Percentiles rank a stretch among this genome's conserved stretches.
phyloP scores from a whole-genome alignment of 345 rosid species.

The Eucalyptus cladocalyx region DNA sequence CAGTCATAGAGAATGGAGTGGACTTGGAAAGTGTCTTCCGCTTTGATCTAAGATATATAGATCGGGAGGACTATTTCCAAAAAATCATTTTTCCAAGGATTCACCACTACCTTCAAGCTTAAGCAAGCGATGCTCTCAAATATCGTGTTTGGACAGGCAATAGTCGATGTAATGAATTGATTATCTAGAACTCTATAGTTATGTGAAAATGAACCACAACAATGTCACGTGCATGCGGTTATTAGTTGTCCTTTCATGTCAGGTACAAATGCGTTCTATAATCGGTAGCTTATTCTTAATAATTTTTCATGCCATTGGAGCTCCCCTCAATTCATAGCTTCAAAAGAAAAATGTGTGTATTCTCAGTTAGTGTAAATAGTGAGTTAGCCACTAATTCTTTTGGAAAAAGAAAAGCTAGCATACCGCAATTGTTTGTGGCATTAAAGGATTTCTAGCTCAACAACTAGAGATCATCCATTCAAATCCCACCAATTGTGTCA shows the following conservation, averaged over 20 bases:
- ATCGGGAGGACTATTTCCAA: constrained; percentile 41
- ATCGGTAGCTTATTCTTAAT: not conserved
- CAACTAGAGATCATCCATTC: no score
- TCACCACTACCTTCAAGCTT: not conserved
- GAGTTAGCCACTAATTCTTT: not conserved
- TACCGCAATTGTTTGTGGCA: no score
- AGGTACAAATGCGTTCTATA: not conserved
- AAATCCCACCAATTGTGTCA: no score
- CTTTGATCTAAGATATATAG: constrained; percentile 32
- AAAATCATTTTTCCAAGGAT: constrained; percentile 30
- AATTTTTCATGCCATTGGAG: not conserved
- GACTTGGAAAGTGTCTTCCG: constrained; percentile 5
- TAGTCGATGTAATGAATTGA: not conserved
- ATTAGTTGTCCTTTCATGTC: not conserved
- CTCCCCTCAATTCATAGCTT: no score
- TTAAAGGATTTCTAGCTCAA: no score
- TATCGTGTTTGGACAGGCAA: not conserved
- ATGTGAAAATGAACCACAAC: not conserved
- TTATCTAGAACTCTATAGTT: not conserved
- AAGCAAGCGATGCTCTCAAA: not conserved
- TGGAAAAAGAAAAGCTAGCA: not conserved
- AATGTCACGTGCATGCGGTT: not conserved
- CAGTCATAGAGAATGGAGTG: not conserved
- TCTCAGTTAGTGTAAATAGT: not conserved
- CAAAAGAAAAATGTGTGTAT: no score